A percentile compares a stretch with the other conserved stretches of the same genome.
Conservation (phyloP, 2,329 filamentous ascomycete species). For the Penicillium expansum region DNA sequence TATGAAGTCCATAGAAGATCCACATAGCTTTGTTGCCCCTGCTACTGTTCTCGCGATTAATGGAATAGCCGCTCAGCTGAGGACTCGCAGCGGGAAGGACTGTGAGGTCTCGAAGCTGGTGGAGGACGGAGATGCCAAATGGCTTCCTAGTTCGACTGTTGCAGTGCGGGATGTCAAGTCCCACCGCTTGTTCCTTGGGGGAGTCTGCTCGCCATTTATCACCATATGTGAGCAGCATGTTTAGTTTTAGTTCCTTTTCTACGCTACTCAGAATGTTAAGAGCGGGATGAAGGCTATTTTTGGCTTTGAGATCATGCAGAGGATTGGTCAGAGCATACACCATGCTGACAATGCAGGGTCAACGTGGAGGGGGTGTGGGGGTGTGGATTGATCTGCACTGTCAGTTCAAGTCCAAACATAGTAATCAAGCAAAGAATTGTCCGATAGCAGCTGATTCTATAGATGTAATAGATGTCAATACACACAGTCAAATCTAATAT, state of each 20-base stretch:
- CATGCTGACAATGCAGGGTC: background rate
- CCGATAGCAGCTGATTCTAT: background rate
- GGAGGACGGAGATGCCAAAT: background rate
- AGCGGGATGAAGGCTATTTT: background rate
- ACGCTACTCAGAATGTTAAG: too few relatives aligned
- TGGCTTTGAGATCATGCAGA: too few relatives aligned
- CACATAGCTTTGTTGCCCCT: background rate
- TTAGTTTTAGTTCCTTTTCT: background rate
- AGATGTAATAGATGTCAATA: too few relatives aligned
- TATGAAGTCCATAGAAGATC: background rate
- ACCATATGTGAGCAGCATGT: constrained; percentile 17
- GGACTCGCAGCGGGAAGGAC: background rate
- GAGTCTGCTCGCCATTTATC: constrained; percentile 24
- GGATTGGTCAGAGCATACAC: background rate
- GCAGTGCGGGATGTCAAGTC: background rate
- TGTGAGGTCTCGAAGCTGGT: background rate
- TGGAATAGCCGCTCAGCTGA: background rate
- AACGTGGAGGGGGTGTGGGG: background rate
- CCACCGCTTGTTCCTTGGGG: constrained; percentile 14
- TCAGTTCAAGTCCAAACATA: background rate
- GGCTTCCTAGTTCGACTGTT: background rate
- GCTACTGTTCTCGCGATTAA: background rate
- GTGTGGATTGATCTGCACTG: background rate
- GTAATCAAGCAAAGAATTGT: background rate
- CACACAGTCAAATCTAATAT: too few relatives aligned